A percentile compares a stretch with the other conserved stretches of the same genome.
Evolutionary conservation across 2,329 filamentous ascomycete species (phyloP).

Genomic region (Amylocarpus encephaloides): DNA sequence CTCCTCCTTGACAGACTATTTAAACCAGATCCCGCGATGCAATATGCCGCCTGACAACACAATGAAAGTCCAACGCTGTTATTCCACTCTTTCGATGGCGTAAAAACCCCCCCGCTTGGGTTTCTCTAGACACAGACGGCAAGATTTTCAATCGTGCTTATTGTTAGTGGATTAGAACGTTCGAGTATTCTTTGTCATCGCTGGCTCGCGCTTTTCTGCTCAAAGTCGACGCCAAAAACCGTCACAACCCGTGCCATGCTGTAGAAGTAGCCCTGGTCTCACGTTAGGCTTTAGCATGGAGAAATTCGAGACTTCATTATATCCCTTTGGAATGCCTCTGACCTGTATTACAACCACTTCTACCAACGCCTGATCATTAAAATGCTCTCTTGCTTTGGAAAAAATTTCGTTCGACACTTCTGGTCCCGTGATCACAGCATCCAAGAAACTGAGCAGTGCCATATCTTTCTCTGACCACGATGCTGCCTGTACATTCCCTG

Average conservation of each 20-base stretch:
- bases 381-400: slow-evolving; percentile 16
- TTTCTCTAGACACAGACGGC: neutral
- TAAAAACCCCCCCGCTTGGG: no score
- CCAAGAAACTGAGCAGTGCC: slow-evolving; percentile 18
- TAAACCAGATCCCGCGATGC: no score
- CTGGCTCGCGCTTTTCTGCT: slow-evolving; percentile 2
- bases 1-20: no score
- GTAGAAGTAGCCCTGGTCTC: slow-evolving; percentile 17
- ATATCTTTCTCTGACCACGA: slow-evolving; percentile 19
- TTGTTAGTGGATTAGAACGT: neutral
- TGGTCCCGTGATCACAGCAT: slow-evolving; percentile 18
- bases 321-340: slow-evolving; percentile 1
- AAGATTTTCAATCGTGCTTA: neutral
- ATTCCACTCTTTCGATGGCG: no score
- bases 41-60: no score
- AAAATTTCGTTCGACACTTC: slow-evolving; percentile 20
- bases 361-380: slow-evolving; percentile 20
- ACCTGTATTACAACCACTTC: slow-evolving; percentile 24
- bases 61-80: no score
- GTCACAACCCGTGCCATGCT: slow-evolving; percentile 20
- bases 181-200: neutral
- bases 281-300: slow-evolving; percentile 2
- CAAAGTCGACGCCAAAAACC: slow-evolving; percentile 18
- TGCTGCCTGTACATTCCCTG: slow-evolving; percentile 13
- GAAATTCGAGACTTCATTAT: neutral